Base-by-base conservation (phyloP, 78 protist species). In the Dictyostelium capitatum region DNA sequence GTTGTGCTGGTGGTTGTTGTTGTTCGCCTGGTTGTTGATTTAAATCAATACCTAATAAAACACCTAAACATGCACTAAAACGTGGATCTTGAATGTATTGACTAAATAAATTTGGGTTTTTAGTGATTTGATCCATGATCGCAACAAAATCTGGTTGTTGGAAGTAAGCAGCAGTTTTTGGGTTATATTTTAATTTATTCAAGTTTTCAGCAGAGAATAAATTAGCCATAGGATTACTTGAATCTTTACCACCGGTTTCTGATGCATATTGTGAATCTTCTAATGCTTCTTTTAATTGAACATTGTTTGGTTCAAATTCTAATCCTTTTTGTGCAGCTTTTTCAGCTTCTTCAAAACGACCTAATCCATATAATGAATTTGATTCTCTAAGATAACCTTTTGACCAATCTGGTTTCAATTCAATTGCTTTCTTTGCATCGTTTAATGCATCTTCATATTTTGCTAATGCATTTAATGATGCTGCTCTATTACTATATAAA, bases 361-460 rank as follows among this genome's bases (percentile, higher is more conserved):
- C 78, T 14, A 96, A 57, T 12, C 80, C 83, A 30, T 59, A 89
- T 3, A 89, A 84, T 6, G 99, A 97, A 12, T 95, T 85, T 37
- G 96, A 98, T 64, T 95, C 84, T 56, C 99, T 92, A 1, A 83
- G 14, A 82, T 97, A 98, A 74, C 99, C 98, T 97, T 98, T 98
- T 25, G 96, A 82, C 98, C 98, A 98, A 62, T 94, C 97, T 19
- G 96, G 82, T 62, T 97, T 96, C 57, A 97, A 6, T 46, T 7
- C 62, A 48, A 97, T 48, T 50, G 92, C 43, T 89, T 96, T 93
- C 67, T 89, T 80, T 7, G 99, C 98, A 47, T 97, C 98, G 10
- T 12, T 48, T 15, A 97, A 69, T 30, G 99, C 99, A 69, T 95
- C 54, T 43, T 91, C 96, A 85, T 62, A 98, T 65, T 97, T 70